Base-by-base conservation (phyloP, 2,329 filamentous ascomycete genomes). In the Aspergillus hortae region DNA sequence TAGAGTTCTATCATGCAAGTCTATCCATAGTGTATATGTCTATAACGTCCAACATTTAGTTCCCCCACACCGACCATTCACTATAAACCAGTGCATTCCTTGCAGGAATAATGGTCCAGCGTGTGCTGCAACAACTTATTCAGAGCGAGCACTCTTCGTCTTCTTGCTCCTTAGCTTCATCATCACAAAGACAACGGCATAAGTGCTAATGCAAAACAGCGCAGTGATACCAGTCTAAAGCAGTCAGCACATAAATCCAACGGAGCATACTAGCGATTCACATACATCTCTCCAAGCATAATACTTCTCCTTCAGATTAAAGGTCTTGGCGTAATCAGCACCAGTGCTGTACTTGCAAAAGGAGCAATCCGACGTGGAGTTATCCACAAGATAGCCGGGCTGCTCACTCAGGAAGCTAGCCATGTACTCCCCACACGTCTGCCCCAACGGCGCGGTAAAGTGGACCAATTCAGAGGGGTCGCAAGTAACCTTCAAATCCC, bases 151-250 rank as follows among this genome's bases (percentile, higher is more conserved):
- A 42, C 67, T 77, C 66, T 77, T 77, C 14, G 71, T 76, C 55
- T 70, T 73, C 65, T 77, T 78, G 35, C 72, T 78, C 52, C 76
- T 63, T 42, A 78, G 56, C 62, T 77, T 78, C 76, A 77, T 78
- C 68, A 78, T 72, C 21, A 75, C 40, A 57, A 74, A 77, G 1
- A 78, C 76, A 49, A 74, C 51, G 4, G 60, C 68, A 53, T 78
- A 78, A 2, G 69, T 71, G 2, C 64, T 66, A 45, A 75, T 59
- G 44, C 69, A 75, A 56, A 77, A 77, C 2, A 77, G 55, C 3
- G 71, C 74, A 7, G 73, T 74, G 40, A 78, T 77, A 1, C 67
- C 69, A 15, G 65, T 69, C 67, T 70, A 49, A 3, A 47, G 14
- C 33, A 9, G 15, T 27, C 38, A 36, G 41, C 53, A 51, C 45